Percentiles rank a stretch among this genome's conserved stretches.
Conservation (phyloP, 306 rosid species). For the Sindora glabra region DNA sequence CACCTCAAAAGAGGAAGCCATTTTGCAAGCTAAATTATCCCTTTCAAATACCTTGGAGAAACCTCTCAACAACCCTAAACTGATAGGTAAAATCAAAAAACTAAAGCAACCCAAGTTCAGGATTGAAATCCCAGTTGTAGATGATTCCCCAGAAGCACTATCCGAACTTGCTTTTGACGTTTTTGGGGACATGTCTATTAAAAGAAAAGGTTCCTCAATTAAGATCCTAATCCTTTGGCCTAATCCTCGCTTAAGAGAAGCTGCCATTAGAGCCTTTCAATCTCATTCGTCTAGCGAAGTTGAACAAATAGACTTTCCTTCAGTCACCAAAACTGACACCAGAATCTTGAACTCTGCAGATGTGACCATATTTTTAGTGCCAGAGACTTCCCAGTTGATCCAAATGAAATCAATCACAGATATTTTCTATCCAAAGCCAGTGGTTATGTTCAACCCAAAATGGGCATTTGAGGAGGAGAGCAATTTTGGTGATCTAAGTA, state of each 20-base stretch:
- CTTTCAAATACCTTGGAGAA: constrained; percentile 63
- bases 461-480: constrained; percentile 80
- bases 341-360: constrained; percentile 44
- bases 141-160: constrained; percentile 46
- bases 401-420: constrained; percentile 39
- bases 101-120: constrained; percentile 65
- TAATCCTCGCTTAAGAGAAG: constrained; percentile 6
- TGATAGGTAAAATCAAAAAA: constrained; percentile 55
- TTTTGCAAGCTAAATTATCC: constrained; percentile 69
- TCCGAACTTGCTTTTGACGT: constrained; percentile 37
- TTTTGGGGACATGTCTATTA: constrained; percentile 53
- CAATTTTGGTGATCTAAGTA: constrained; percentile 44
- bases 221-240: constrained; percentile 34
- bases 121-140: constrained; percentile 66
- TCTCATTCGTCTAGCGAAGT: constrained; percentile 36
- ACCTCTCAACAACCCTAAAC: constrained; percentile 73
- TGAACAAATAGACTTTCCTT: constrained; percentile 45
- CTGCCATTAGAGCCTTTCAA: constrained; percentile 32
- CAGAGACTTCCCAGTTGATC: constrained; percentile 49
- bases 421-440: constrained; percentile 59
- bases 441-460: constrained; percentile 70
- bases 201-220: constrained; percentile 52
- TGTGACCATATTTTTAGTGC: constrained; percentile 56
- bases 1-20: constrained; percentile 67
- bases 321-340: constrained; percentile 24